These are phyloP conservation scores for Backusella macrospora DNA, from an alignment of 192 early-diverging fungal genomes.

Conservation along the genomic window DNA sequence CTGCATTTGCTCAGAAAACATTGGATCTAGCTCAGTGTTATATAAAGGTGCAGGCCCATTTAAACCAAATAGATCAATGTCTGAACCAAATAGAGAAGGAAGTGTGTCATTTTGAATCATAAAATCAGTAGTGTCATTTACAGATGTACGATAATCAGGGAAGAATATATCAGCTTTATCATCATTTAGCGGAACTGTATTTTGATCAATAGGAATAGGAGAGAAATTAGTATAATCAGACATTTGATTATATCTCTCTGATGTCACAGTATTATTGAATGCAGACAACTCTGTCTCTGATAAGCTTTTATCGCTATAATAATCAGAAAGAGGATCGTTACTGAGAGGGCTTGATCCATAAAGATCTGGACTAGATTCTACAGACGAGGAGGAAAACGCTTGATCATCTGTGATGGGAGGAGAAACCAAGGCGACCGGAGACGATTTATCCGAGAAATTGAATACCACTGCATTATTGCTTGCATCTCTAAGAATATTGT, in stretches of 20 bases:
- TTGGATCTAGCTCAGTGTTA: constrained; percentile 4
- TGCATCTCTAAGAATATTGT: constrained; percentile 46
- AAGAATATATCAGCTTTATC: constrained; percentile 10
- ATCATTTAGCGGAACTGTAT: neutral
- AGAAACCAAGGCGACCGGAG: constrained; percentile 4
- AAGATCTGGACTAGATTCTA: constrained; percentile 12
- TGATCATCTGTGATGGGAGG: constrained; percentile 12
- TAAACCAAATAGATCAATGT: constrained; percentile 19
- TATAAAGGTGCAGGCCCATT: neutral
- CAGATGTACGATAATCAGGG: constrained; percentile 8
- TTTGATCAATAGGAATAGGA: neutral
- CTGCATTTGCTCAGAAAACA: constrained; percentile 17
- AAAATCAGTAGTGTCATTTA: constrained; percentile 1
- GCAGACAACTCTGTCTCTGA: neutral
- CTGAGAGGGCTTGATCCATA: neutral
- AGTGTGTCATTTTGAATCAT: constrained; percentile 11
- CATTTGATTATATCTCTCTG: constrained; percentile 7
- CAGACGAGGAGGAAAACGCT: neutral
- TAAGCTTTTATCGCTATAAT: constrained; percentile 4
- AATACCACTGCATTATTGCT: neutral
- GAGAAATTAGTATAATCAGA: neutral
- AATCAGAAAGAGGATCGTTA: constrained; percentile 13
- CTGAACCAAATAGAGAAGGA: neutral
- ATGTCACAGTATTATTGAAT: neutral
- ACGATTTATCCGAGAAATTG: constrained; percentile 6